These are phyloP conservation scores for Penicillium flavigenum DNA, from an alignment of 495 filamentous ascomycete species.

Conservation along the genomic window DNA sequence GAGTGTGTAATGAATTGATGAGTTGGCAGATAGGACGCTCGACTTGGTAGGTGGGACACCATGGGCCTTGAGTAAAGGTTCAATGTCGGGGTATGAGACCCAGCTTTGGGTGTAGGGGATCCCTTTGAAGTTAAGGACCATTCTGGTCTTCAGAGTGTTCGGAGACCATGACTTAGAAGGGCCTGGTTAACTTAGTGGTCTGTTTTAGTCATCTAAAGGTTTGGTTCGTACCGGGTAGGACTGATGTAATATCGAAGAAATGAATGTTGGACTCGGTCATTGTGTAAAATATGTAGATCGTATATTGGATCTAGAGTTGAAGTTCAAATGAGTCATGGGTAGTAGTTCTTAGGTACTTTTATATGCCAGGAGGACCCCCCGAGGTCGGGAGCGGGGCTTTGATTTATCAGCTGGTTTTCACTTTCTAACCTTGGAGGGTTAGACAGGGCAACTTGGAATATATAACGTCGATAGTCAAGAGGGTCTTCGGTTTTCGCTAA, in stretches of 20 bases:
- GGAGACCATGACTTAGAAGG: constrained; percentile 41
- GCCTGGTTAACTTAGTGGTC: constrained; percentile 24
- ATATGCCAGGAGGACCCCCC: no score
- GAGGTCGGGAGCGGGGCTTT: neutral
- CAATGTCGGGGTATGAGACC: constrained; percentile 45
- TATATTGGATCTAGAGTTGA: neutral
- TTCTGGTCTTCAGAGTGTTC: constrained; percentile 41
- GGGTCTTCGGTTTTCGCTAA: no score
- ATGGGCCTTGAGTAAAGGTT: constrained; percentile 29
- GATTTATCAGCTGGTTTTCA: constrained; percentile 4
- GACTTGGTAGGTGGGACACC: constrained; percentile 26
- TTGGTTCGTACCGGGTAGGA: constrained; percentile 30
- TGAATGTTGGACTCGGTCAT: constrained; percentile 36
- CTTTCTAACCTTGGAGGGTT: no score
- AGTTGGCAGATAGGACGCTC: constrained; percentile 23
- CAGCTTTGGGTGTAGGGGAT: constrained; percentile 44
- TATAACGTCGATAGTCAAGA: no score
- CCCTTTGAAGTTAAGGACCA: constrained; percentile 42
- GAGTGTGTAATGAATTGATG: constrained; percentile 35
- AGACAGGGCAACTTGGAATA: no score
- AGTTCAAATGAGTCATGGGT: neutral
- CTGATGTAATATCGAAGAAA: constrained; percentile 41
- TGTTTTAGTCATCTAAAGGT: neutral
- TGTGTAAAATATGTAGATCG: neutral
- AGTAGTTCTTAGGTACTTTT: no score